Base-by-base conservation (phyloP, 2,329 filamentous ascomycete genomes). In the Fusarium pilosicola region DNA sequence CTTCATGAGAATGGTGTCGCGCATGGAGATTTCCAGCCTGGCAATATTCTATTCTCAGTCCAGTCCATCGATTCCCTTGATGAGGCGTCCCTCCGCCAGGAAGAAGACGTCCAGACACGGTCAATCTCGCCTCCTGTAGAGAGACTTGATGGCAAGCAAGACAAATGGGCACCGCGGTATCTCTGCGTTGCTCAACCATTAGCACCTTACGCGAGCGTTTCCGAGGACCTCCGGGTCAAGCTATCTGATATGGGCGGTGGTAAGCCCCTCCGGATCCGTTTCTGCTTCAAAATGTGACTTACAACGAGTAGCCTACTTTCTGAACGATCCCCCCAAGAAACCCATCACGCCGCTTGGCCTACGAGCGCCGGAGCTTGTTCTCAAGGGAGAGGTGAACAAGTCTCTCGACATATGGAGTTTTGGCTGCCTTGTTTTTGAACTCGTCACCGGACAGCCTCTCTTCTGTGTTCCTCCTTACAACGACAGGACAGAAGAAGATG, bases 391-490 rank as follows among this genome's bases (percentile, higher is more conserved):
- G 9, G 17, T 70, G 1, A n/a, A 70, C 32, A 46, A 64, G 9
- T 64, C 58, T 14, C 51, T 67, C 7, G 62, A 73, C 10, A 59
- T 70, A 3, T 74, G 65, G 71, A 74, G 69, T 38, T 73, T 74
- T 20, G 69, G 69, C 1, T 74, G 69, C 14, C 69, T 74, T 22
- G 24, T 73, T 3, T 73, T 55, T 22, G 71, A 73, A 22, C 51
- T 73, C 2, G 22, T 61, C 5, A 70, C 62, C 1, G 70, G 66
- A 6, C 36, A 68, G 1, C 65, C 49, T 12, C 65, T 74, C 5
- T 67, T 74, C n/a, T 57, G 55, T 14, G 1, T 51, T 17, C 36
- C 34, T 10, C 10, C 28, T 12, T 22, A 36, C 11, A 24, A 39
- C 2, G 26, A 45, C 12, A 17, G 24, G 13, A 48, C 32, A 6